Conservation (phyloP, 2,329 filamentous ascomycete genomes). For the Paramyrothecium sp. region DNA sequence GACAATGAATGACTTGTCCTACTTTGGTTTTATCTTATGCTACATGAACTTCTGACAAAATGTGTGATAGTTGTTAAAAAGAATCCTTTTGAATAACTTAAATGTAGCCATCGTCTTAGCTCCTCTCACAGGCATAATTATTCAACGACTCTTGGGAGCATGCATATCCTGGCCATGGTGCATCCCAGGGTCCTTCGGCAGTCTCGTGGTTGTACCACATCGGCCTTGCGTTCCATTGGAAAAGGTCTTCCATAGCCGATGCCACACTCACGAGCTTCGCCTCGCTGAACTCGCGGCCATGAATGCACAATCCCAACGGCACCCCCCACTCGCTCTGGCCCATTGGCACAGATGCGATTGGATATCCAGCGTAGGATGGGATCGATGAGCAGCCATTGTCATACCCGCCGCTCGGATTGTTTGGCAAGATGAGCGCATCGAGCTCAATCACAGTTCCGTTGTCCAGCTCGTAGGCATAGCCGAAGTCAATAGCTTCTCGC, state of each 20-base stretch:
- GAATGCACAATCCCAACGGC: conserved; percentile 5
- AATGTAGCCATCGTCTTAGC: no score
- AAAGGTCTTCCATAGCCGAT: conserved; percentile 9
- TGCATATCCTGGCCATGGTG: conserved; percentile 4
- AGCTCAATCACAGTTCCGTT: conserved; percentile 7
- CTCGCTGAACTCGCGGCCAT: conserved; percentile 5
- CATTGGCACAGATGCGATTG: conserved; percentile 4
- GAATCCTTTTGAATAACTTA: no score
- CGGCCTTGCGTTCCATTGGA: conserved; percentile 5
- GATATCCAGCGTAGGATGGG: conserved; percentile 9
- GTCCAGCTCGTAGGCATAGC: background rate
- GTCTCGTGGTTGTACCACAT: conserved; percentile 5
- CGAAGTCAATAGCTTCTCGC: conserved; percentile 1
- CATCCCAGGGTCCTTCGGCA: conserved; percentile 5
- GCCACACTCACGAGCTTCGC: conserved; percentile 4
- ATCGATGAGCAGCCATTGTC: conserved; percentile 4
- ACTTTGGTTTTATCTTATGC: no score
- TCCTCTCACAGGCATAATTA: no score
- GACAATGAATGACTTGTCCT: no score
- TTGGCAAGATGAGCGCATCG: conserved; percentile 7
- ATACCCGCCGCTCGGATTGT: background rate
- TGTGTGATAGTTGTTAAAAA: no score
- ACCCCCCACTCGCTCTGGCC: conserved; percentile 4
- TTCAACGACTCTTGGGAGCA: no score
- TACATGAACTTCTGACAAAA: no score